These are phyloP conservation scores for Suillus alpinus DNA, from an alignment of 768 basidiomycete species.

Conservation along the genomic window DNA sequence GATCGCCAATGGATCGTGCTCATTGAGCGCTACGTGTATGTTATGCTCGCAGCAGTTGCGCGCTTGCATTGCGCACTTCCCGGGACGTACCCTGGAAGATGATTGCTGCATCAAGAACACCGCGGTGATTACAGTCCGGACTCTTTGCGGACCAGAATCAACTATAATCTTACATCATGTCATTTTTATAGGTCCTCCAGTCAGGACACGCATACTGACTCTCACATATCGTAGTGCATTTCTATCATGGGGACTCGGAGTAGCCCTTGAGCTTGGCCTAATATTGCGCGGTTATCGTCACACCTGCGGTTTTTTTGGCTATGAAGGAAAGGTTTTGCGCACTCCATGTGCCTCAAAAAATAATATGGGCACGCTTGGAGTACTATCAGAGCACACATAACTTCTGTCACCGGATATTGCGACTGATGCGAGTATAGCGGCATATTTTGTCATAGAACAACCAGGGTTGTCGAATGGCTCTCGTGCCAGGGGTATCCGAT, in stretches of 20 bases:
- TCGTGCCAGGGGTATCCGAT: background rate
- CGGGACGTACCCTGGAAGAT: background rate
- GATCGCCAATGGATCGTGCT: background rate
- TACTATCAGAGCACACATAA: background rate
- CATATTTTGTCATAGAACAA: background rate
- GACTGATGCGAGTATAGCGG: background rate
- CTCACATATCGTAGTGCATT: background rate
- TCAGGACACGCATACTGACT: background rate
- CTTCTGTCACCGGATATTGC: background rate
- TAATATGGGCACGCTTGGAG: background rate
- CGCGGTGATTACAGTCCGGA: background rate
- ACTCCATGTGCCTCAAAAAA: background rate
- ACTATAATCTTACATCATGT: background rate
- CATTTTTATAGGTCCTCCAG: background rate
- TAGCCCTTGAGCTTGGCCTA: background rate
- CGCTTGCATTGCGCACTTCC: background rate
- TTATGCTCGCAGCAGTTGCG: background rate
- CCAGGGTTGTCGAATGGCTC: background rate
- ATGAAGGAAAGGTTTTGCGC: too few relatives aligned
- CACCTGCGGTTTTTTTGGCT: background rate
- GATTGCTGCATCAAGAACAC: background rate
- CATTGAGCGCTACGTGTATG: background rate
- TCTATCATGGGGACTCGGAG: background rate
- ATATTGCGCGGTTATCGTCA: too few relatives aligned
- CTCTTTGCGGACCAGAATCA: background rate